Percentiles rank a stretch among this genome's conserved stretches.
These are phyloP conservation scores for Globisporangium heterothallicum DNA, from an alignment of 352 stramenopile genomes.

Conservation along the genomic window DNA sequence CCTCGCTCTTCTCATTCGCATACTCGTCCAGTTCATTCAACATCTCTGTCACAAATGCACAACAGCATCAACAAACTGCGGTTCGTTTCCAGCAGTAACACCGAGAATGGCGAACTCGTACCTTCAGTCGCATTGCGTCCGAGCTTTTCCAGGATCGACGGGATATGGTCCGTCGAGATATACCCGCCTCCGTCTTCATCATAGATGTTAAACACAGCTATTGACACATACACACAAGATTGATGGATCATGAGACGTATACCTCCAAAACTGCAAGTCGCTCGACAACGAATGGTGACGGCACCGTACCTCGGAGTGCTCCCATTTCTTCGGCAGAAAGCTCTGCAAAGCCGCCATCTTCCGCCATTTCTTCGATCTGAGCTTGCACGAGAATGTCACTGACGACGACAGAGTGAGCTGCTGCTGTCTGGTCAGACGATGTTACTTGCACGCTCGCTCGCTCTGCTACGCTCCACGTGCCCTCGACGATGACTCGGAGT, in stretches of 20 bases:
- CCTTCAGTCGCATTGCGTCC: constrained; percentile 66
- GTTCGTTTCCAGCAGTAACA: neutral
- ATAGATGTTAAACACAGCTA: constrained; percentile 79
- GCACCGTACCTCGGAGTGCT: constrained; percentile 57
- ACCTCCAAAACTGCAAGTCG: too few relatives aligned
- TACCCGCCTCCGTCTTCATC: constrained; percentile 52
- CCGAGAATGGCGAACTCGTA: constrained; percentile 8
- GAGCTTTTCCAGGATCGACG: constrained; percentile 70
- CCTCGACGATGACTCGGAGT: neutral
- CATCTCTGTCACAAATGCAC: constrained; percentile 31
- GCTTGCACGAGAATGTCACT: too few relatives aligned
- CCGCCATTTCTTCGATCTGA: constrained; percentile 12
- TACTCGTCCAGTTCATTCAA: constrained; percentile 67
- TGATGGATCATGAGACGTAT: neutral
- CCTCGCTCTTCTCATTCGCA: constrained; percentile 36
- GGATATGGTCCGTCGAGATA: constrained; percentile 64
- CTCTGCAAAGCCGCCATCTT: constrained; percentile 23
- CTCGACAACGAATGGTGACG: too few relatives aligned
- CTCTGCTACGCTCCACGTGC: neutral
- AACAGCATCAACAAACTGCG: neutral
- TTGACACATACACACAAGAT: too few relatives aligned
- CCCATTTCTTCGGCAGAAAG: constrained; percentile 71
- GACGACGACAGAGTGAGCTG: too few relatives aligned
- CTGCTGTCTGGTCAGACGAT: neutral
- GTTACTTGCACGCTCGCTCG: neutral